phyloP scores from a whole-genome alignment of 2,329 filamentous ascomycete genomes.

The Calonectria leucothoes region DNA sequence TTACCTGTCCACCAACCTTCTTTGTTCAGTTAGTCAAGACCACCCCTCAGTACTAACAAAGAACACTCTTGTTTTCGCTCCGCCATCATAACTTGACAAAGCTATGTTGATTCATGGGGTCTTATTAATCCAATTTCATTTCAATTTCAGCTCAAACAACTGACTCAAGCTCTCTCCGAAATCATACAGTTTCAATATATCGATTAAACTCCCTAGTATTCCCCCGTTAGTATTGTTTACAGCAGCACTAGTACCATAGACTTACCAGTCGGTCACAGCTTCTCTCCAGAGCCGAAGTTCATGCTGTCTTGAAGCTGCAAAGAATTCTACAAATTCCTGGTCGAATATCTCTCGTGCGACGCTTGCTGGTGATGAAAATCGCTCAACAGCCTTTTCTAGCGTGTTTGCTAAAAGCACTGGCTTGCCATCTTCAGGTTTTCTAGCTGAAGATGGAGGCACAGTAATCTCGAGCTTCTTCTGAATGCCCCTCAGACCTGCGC shows the following conservation, averaged over 20 bases:
- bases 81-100: no score
- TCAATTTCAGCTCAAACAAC: neutral
- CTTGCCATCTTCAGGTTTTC: neutral
- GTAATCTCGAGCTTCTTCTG: constrained; percentile 66
- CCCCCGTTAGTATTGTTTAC: neutral
- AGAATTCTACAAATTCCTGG: constrained; percentile 80
- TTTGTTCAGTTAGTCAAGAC: neutral
- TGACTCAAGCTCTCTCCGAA: neutral
- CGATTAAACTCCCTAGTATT: constrained; percentile 21
- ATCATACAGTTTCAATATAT: constrained; percentile 22
- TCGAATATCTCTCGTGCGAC: constrained; percentile 80
- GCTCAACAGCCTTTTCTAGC: constrained; percentile 73
- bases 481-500: constrained; percentile 76
- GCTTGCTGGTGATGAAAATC: constrained; percentile 72
- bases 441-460: constrained; percentile 10
- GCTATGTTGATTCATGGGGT: neutral
- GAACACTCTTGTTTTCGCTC: neutral
- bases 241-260: constrained; percentile 31
- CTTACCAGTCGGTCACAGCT: constrained; percentile 81
- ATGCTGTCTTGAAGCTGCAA: constrained; percentile 72
- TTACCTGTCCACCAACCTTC: neutral
- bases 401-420: constrained; percentile 63
- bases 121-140: neutral
- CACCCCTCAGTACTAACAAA: neutral
- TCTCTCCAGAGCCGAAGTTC: constrained; percentile 80